Conservation (phyloP, 805 yeast species). For the Barnettozyma siamensis region DNA sequence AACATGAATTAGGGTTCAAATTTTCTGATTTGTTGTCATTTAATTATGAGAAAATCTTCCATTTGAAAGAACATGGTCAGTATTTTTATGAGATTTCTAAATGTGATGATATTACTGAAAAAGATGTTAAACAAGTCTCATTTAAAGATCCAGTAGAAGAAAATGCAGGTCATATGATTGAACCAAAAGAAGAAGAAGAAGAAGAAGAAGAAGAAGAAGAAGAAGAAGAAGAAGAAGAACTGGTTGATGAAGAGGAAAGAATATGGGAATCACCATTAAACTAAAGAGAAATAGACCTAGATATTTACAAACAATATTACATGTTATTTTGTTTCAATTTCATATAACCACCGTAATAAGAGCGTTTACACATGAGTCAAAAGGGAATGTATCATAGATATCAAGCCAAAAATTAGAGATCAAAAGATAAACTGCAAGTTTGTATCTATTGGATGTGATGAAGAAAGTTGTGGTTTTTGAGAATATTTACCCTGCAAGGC, state of each 20-base stretch:
- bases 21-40: constrained; percentile 17
- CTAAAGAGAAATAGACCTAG: too few relatives aligned
- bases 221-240: too few relatives aligned
- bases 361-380: too few relatives aligned
- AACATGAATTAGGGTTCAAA: constrained; percentile 13
- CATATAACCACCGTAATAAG: too few relatives aligned
- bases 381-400: too few relatives aligned
- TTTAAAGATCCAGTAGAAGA: not conserved
- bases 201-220: not conserved
- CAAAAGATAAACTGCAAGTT: constrained; percentile 40
- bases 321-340: too few relatives aligned
- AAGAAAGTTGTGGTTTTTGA: constrained; percentile 78
- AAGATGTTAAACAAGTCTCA: constrained; percentile 3
- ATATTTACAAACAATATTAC: too few relatives aligned
- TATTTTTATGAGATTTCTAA: constrained; percentile 16
- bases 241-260: too few relatives aligned
- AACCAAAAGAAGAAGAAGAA: not conserved
- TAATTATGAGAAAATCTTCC: constrained; percentile 12
- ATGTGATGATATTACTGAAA: constrained; percentile 14
- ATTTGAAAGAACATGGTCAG: constrained; percentile 15
- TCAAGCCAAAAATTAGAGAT: too few relatives aligned
- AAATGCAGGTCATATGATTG: not conserved
- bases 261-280: too few relatives aligned
- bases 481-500: constrained; percentile 58
- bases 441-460: constrained; percentile 76